phyloP scores from a whole-genome alignment of 352 stramenopile genomes.

The Blastocystis sp. region DNA sequence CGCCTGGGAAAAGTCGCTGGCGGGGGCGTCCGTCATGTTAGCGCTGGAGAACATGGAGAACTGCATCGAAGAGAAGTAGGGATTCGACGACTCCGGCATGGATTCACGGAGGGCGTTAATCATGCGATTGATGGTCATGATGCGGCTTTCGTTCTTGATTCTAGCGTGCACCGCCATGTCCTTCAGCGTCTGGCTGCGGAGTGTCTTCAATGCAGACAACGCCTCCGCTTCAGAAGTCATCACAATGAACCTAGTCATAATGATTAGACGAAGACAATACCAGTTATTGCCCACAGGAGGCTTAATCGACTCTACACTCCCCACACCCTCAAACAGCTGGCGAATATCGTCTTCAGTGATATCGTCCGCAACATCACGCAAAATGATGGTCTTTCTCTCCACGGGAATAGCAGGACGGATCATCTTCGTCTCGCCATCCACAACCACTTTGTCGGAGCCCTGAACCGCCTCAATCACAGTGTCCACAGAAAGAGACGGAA shows the following conservation, averaged over 20 bases:
- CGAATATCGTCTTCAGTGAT: slow-evolving; percentile 51
- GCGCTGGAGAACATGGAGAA: slow-evolving; percentile 45
- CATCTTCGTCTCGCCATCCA: slow-evolving; percentile 23
- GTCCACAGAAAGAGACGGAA: neutral
- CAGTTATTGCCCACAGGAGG: slow-evolving; percentile 42
- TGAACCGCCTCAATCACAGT: slow-evolving; percentile 38
- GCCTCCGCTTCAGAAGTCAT: slow-evolving; percentile 40
- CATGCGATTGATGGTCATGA: neutral
- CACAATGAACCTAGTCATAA: slow-evolving; percentile 48
- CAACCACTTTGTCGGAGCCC: slow-evolving; percentile 32
- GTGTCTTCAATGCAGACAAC: neutral
- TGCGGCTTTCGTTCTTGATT: slow-evolving; percentile 63
- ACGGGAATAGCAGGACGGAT: slow-evolving; percentile 55
- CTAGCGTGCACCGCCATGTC: slow-evolving; percentile 21
- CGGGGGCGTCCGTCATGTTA: slow-evolving; percentile 19
- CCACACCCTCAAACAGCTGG: slow-evolving; percentile 25
- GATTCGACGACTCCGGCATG: neutral
- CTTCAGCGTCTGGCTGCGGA: slow-evolving; percentile 35
- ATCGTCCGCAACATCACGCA: slow-evolving; percentile 53
- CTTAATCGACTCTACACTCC: slow-evolving; percentile 48
- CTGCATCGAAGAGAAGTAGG: neutral
- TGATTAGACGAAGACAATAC: neutral
- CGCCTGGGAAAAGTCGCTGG: slow-evolving; percentile 1
- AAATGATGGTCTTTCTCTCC: slow-evolving; percentile 69
- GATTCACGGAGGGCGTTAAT: no score